Base-by-base conservation (phyloP, 2,329 filamentous ascomycete genomes). In the Dactylellina parvicollis region DNA sequence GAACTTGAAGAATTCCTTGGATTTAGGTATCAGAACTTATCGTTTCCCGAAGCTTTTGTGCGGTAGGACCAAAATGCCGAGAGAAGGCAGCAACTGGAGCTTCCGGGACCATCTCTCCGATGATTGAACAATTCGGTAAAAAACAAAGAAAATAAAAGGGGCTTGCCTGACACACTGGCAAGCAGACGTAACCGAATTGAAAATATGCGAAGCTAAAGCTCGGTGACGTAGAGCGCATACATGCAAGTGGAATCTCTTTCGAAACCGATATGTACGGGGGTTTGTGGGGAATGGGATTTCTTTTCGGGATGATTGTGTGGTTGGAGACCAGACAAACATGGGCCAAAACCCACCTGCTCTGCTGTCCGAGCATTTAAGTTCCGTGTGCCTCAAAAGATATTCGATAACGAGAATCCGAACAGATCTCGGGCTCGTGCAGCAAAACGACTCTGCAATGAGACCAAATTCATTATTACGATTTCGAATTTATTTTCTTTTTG, bases 221-320 rank as follows among this genome's bases (percentile, higher is more conserved):
- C 42, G 24, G 67, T 72, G 67, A 72, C 59, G 67, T 72, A 56
- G 32, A 60, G 52, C 47, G 52, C 52, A 59, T 42, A 52, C 10
- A 47, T 49, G 34, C 18, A 56, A 62, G 28, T 56, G 32, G 67
- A 72, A 57, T 59, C 16, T 69, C 22, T 56, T 26, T 60, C 38
- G 32, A 59, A 42, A 44, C 40, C 52, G 44, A 64, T 44, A 44
- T 38, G 52, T 40, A 55, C 26, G 52, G 46, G 44, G 52, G 20
- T 62, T 38, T 70, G 67, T 65, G 67, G 67, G 67, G 67, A 72
- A 64, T 59, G 28, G 26, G 47, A 52, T 62, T 60, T 61, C 40
- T 26, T 36, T 46, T 49, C 47, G 5, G 5, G 34, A 38, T 4
- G 34, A 38, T 34, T 30, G 36, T 28, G 7, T 28, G 20, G 40